phyloP scores from a whole-genome alignment of 2,329 filamentous ascomycete genomes.

The Dendrostoma leiphaemia region DNA sequence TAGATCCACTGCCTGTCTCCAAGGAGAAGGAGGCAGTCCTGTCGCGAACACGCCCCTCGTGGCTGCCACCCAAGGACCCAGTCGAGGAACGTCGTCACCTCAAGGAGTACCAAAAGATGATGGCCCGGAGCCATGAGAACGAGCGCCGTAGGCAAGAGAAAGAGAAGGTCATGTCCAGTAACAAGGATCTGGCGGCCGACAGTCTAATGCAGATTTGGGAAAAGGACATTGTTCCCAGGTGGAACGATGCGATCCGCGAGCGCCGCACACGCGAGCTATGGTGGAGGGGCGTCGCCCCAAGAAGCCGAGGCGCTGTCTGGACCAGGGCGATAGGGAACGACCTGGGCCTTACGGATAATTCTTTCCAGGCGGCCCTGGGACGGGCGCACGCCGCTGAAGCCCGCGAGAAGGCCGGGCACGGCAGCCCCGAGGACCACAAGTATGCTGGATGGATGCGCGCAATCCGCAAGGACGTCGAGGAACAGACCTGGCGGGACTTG shows the following conservation, averaged over 20 bases:
- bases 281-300: conserved; percentile 76
- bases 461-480: conserved; percentile 62
- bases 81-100: conserved; percentile 89
- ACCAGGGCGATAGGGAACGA: conserved; percentile 70
- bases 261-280: conserved; percentile 72
- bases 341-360: conserved; percentile 63
- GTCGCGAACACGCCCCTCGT: conserved; percentile 76
- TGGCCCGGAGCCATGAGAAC: conserved; percentile 60
- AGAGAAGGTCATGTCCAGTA: conserved; percentile 49
- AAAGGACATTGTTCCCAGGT: conserved; percentile 71
- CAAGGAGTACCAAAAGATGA: conserved; percentile 82
- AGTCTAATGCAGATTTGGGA: conserved; percentile 68
- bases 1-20: conserved; percentile 78
- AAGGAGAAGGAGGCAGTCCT: conserved; percentile 85
- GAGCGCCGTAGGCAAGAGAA: conserved; percentile 58
- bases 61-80: conserved; percentile 83
- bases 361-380: conserved; percentile 68
- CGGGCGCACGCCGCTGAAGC: conserved; percentile 63
- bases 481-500: conserved; percentile 67
- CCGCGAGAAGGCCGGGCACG: conserved; percentile 50
- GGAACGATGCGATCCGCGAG: conserved; percentile 68
- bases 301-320: conserved; percentile 70
- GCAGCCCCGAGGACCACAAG: conserved; percentile 51
- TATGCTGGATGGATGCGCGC: conserved; percentile 60
- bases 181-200: conserved; percentile 53